Evolutionary conservation across 805 yeast species (phyloP), one percentile per base, ranked within the genome.

Genomic region (Lipomyces spencermartinsiae): DNA sequence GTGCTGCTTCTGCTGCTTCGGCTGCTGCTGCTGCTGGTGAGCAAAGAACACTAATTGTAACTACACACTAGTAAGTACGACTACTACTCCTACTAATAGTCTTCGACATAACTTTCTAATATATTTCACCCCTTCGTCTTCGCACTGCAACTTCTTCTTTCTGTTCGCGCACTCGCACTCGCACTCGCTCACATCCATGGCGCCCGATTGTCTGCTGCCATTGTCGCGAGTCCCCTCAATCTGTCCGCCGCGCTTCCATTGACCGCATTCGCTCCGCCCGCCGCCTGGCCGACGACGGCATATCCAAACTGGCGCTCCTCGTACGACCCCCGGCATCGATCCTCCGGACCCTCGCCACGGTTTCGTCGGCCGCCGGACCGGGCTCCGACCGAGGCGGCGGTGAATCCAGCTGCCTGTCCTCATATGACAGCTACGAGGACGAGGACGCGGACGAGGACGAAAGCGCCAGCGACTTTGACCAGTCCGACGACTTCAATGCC

Each of bases 281-380:
- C 29, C 29, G 29, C 29, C 29, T 25, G n/a, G n/a, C n/a, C n/a
- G n/a, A n/a, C 29, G 29, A 25, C 29, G 25, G 25, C 46, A n/a
- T 49, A 37, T 22, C 51, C 35, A 54, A 39, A 31, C 59, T 54
- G 64, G 54, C 59, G 35, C 51, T 57, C 33, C 59, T 29, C 22
- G 65, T 63, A 57, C 25, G 51, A 58, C 43, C 29, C 51, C 61
- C 65, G 60, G 60, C 55, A 4, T 22, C 29, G 54, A 39, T 46
- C 25, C 43, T 37, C 33, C 56, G 59, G 37, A 35, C 16, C 6
- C 54, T 54, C 4, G 59, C 54, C 37, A 14, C 58, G 33, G 37
- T 35, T 34, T 31, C 37, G 39, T 22, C 58, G 46, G 39, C 63
- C 19, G 9, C 56, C 22, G 46, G 43, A 8, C 58, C 57, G 12